Base-by-base conservation (phyloP, 2,329 filamentous ascomycete genomes). In the Sclerotinia glacialis region DNA sequence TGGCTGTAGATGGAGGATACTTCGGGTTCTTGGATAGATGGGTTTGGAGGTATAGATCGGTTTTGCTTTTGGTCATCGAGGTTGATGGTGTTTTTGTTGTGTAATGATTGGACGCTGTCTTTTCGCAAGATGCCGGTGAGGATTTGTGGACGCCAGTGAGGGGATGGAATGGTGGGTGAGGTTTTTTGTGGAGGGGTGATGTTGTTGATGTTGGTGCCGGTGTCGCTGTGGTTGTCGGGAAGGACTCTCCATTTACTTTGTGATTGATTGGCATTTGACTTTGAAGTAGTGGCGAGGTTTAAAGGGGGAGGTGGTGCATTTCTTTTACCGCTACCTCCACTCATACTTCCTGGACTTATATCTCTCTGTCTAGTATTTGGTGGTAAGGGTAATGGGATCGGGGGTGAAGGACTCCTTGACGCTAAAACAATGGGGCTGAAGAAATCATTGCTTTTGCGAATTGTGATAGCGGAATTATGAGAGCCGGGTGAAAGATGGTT, bases 371-470 rank as follows among this genome's bases (percentile, higher is more conserved):
- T 37, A 23, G 14, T 18, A 18, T 28, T 85, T 46, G 63, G 63
- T 28, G 63, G 63, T 26, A 65, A 23, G 26, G 63, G 82, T 80
- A 11, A 85, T 79, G 40, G 86, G 79, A 5, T 81, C 79, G 60
- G 79, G 79, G 47, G 78, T 72, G 21, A 71, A 71, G 23, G 78
- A 76, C 60, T 40, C 59, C 58, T 59, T 42, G 46, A 53, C 16
- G 54, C 12, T 16, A 68, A 67, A 23, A 50, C 16, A 23, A 61
- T 69, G n/a, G 71, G 71, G 28, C 52, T 56, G 65, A 56, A 58
- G 47, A 63, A 64, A 46, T 46, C 62, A 37, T 34, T 46, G 31
- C 62, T 58, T 59, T 65, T 65, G 28, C 62, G 62, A 54, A 49
- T 64, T 18, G 55, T 42, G 52, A 67, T 40, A 31, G 64, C 42